Evolutionary conservation across 2,329 filamentous ascomycete species (phyloP).

Genomic region (Colletotrichum sp.): DNA sequence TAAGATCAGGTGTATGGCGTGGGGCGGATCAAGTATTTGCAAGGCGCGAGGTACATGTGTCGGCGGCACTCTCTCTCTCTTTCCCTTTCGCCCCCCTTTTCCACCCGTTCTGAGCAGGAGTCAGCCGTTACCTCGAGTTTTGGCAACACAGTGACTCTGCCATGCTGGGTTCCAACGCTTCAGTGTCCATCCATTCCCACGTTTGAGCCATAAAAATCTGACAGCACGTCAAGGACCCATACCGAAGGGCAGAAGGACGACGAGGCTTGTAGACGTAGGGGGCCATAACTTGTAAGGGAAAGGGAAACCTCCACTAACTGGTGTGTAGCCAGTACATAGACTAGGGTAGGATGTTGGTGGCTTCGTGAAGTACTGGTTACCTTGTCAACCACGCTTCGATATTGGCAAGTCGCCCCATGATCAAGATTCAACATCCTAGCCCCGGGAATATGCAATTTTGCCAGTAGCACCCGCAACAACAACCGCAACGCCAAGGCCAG

Average conservation of each 20-base stretch:
- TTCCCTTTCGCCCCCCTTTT: neutral
- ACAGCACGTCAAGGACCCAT: neutral
- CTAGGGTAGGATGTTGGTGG: neutral
- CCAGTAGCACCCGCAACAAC: neutral
- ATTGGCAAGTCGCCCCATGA: neutral
- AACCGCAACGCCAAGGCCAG: neutral
- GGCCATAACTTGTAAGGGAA: neutral
- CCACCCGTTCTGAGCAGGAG: neutral
- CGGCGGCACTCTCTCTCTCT: neutral
- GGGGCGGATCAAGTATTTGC: neutral
- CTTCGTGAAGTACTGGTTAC: neutral
- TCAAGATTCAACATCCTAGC: neutral
- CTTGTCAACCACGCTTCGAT: neutral
- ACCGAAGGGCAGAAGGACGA: neutral
- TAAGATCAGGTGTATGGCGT: no score
- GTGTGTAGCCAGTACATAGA: neutral
- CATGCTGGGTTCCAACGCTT: neutral
- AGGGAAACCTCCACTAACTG: neutral
- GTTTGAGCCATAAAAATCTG: neutral
- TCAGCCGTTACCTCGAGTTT: neutral
- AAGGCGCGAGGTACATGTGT: neutral
- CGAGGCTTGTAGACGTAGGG: neutral
- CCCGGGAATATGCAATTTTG: slow-evolving; percentile 2
- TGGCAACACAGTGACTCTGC: neutral
- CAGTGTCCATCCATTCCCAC: neutral